Conservation (phyloP, 768 basidiomycete genomes). For the Glaciozyma antarctica region DNA sequence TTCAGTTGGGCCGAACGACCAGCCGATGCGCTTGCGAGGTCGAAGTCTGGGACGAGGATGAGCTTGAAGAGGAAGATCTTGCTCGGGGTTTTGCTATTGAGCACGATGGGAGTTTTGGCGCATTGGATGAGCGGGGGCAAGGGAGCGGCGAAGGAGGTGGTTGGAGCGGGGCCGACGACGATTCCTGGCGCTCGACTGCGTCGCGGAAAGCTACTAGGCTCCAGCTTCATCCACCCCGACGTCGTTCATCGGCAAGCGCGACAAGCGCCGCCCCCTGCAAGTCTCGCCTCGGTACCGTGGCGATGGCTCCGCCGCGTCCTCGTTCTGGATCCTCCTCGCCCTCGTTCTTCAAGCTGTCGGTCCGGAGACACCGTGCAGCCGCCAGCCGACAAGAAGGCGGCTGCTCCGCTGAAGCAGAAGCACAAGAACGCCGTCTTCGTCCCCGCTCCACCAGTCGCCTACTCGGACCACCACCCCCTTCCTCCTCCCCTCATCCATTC, state of each 20-base stretch:
- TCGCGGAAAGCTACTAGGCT: too few relatives aligned
- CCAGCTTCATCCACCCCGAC: constrained; percentile 23
- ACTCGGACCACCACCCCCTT: constrained; percentile 21
- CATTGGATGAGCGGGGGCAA: background rate
- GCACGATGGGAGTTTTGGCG: too few relatives aligned
- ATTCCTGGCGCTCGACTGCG: too few relatives aligned
- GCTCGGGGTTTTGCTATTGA: too few relatives aligned
- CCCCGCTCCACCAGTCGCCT: constrained; percentile 16
- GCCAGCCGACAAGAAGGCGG: background rate
- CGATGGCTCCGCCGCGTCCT: constrained; percentile 1
- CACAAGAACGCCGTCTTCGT: constrained; percentile 16
- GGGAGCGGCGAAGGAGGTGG: too few relatives aligned
- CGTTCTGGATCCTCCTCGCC: background rate
- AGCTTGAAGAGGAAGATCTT: background rate
- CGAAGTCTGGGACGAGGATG: background rate
- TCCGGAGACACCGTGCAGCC: background rate
- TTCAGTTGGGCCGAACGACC: constrained; percentile 14
- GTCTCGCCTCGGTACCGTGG: constrained; percentile 7
- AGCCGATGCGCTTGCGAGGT: background rate
- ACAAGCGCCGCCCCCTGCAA: background rate
- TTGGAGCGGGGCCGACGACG: too few relatives aligned
- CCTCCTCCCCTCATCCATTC: constrained; percentile 24
- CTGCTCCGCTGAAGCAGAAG: background rate
- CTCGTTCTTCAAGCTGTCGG: background rate
- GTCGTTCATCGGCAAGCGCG: constrained; percentile 18